A percentile compares a stretch with the other conserved stretches of the same genome.
Evolutionary conservation across 495 filamentous ascomycete genomes (phyloP).

Genomic region (Xylaria flabelliformis): DNA sequence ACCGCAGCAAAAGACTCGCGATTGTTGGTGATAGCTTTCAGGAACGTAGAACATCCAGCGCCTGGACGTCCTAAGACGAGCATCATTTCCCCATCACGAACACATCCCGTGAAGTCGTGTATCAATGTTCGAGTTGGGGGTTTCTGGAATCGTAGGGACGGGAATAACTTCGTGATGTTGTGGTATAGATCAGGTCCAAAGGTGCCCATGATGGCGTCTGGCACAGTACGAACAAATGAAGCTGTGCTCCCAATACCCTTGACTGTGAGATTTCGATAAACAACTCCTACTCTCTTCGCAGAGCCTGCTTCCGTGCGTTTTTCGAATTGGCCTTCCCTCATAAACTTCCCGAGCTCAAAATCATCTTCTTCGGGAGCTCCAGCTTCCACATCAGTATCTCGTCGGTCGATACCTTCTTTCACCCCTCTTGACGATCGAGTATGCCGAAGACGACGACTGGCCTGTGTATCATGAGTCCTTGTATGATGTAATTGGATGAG

Average conservation of each 20-base stretch:
- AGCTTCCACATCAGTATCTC: slow-evolving; percentile 48
- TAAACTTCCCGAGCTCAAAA: slow-evolving; percentile 76
- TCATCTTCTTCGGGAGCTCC: slow-evolving; percentile 49
- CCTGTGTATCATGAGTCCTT: slow-evolving; percentile 50
- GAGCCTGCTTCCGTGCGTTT: slow-evolving; percentile 73
- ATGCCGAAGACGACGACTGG: slow-evolving; percentile 30
- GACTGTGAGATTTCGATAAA: slow-evolving; percentile 81
- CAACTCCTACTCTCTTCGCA: slow-evolving; percentile 82
- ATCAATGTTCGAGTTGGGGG: slow-evolving; percentile 65
- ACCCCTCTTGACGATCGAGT: slow-evolving; percentile 22
- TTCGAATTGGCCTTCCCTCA: slow-evolving; percentile 82
- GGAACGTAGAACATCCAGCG: slow-evolving; percentile 79
- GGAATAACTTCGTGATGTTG: slow-evolving; percentile 68
- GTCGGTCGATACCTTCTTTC: slow-evolving; percentile 28
- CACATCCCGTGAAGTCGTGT: slow-evolving; percentile 78
- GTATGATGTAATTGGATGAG: slow-evolving; percentile 65
- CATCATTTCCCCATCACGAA: slow-evolving; percentile 81
- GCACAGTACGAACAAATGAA: slow-evolving; percentile 74
- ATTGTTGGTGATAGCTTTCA: slow-evolving; percentile 79
- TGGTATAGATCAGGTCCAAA: slow-evolving; percentile 84
- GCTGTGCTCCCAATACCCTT: slow-evolving; percentile 72
- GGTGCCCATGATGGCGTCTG: slow-evolving; percentile 78
- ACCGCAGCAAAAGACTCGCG: slow-evolving; percentile 69
- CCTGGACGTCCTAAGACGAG: slow-evolving; percentile 83
- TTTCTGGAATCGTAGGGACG: slow-evolving; percentile 59